Conservation (phyloP, 108 stramenopile genomes). For the Seminavis robusta region DNA sequence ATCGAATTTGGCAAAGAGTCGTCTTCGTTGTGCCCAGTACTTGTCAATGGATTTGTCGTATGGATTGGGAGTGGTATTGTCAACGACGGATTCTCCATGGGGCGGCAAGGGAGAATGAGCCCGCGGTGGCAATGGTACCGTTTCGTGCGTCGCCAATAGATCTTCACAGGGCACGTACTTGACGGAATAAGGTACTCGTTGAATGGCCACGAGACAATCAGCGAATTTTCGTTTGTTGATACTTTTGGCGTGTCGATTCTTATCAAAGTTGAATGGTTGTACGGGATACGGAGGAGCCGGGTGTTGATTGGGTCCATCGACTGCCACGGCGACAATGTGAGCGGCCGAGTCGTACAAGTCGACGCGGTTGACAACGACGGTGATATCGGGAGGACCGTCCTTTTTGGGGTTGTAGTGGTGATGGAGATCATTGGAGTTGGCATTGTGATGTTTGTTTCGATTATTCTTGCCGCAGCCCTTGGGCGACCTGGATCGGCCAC, state of each 20-base stretch:
- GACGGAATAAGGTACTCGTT: background rate
- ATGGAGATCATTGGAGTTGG: slow-evolving; percentile 6
- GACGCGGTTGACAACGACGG: slow-evolving; percentile 48
- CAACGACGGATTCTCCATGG: slow-evolving; percentile 4
- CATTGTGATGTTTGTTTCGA: background rate
- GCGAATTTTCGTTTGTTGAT: too few relatives aligned
- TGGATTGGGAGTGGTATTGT: slow-evolving; percentile 32
- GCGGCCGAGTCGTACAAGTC: slow-evolving; percentile 49
- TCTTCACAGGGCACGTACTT: background rate
- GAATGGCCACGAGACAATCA: background rate
- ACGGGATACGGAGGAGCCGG: background rate
- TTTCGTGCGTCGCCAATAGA: slow-evolving; percentile 7
- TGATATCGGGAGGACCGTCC: slow-evolving; percentile 29
- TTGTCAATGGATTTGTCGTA: slow-evolving; percentile 46
- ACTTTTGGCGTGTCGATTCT: too few relatives aligned
- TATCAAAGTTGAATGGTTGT: too few relatives aligned
- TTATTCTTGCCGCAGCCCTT: background rate
- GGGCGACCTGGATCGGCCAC: slow-evolving; percentile 18
- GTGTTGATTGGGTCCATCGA: background rate
- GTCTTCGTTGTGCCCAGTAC: slow-evolving; percentile 78
- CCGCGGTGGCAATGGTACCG: slow-evolving; percentile 1
- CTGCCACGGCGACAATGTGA: background rate
- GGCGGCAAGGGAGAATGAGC: slow-evolving; percentile 3
- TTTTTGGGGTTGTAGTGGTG: slow-evolving; percentile 6
- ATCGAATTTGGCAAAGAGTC: slow-evolving; percentile 74